These are phyloP conservation scores for Salix viminalis DNA, from an alignment of 345 rosid species.

Conservation along the genomic window DNA sequence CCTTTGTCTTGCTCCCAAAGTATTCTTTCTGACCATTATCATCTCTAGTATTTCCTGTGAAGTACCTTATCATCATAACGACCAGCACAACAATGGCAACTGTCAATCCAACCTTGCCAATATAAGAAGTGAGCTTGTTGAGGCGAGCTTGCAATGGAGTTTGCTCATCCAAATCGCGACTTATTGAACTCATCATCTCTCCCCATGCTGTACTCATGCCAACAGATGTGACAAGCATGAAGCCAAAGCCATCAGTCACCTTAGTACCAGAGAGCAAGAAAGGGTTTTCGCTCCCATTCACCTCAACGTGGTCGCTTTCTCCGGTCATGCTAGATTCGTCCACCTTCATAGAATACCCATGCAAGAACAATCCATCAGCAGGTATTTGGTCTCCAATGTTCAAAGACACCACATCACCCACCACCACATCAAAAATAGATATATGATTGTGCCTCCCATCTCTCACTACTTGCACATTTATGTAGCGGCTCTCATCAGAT, in stretches of 20 bases:
- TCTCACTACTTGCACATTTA: conserved; percentile 29
- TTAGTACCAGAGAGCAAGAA: conserved; percentile 43
- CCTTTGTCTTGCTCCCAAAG: conserved; percentile 19
- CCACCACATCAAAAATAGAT: conserved; percentile 29
- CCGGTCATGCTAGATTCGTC: conserved; percentile 39
- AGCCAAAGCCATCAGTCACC: conserved; percentile 40
- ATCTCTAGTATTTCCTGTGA: conserved; percentile 32
- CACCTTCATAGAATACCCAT: conserved; percentile 28
- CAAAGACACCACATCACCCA: conserved; percentile 32
- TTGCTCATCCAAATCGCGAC: conserved; percentile 29
- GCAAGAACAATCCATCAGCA: conserved; percentile 33
- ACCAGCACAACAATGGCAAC: conserved; percentile 28
- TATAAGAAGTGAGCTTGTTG: conserved; percentile 34
- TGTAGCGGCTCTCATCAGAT: conserved; percentile 16
- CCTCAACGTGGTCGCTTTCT: conserved; percentile 27
- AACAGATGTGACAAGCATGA: conserved; percentile 42
- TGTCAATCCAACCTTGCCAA: conserved; percentile 41
- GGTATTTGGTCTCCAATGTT: conserved; percentile 33
- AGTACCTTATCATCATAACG: conserved; percentile 22
- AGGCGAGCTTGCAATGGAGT: conserved; percentile 49
- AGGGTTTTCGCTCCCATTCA: conserved; percentile 22
- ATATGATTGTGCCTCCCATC: conserved; percentile 12
- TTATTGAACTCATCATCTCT: conserved; percentile 39
- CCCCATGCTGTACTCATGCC: conserved; percentile 54
- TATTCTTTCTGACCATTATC: conserved; percentile 22